A percentile compares a stretch with the other conserved stretches of the same genome.
Evolutionary conservation across 495 filamentous ascomycete genomes (phyloP).

Genomic region (Copromyces sp.): DNA sequence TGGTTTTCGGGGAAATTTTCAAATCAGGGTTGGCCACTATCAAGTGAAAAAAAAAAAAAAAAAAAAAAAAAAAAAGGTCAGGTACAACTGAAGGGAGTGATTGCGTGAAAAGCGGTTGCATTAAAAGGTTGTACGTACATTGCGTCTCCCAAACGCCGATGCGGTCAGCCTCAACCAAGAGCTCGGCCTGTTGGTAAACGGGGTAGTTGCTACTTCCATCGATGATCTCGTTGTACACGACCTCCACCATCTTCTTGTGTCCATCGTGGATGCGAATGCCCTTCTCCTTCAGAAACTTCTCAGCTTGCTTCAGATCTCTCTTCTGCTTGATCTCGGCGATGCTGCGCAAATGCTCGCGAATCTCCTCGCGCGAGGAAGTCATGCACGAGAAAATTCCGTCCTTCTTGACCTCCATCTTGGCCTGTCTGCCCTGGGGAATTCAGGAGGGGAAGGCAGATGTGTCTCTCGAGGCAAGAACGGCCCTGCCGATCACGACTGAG

Average conservation of each 20-base stretch:
- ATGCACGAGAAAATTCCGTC: background rate
- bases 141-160: background rate
- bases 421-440: slow-evolving; percentile 20
- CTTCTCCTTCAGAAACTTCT: background rate
- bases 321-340: background rate
- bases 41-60: background rate
- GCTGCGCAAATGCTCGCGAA: background rate
- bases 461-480: slow-evolving; percentile 6
- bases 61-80: background rate
- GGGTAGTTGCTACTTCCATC: background rate
- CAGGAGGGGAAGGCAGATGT: slow-evolving; percentile 42
- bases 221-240: background rate
- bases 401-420: background rate
- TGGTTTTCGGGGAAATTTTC: background rate
- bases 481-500: slow-evolving; percentile 2
- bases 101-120: background rate
- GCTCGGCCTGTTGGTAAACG: background rate
- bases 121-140: background rate
- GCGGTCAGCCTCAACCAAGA: background rate
- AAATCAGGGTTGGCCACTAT: background rate
- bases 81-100: background rate
- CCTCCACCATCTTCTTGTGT: background rate
- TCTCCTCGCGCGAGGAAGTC: background rate
- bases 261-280: background rate
- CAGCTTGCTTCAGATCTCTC: background rate